These are phyloP conservation scores for Aureobasidium sp. DNA, from an alignment of 2,329 filamentous ascomycete species.

Conservation along the genomic window DNA sequence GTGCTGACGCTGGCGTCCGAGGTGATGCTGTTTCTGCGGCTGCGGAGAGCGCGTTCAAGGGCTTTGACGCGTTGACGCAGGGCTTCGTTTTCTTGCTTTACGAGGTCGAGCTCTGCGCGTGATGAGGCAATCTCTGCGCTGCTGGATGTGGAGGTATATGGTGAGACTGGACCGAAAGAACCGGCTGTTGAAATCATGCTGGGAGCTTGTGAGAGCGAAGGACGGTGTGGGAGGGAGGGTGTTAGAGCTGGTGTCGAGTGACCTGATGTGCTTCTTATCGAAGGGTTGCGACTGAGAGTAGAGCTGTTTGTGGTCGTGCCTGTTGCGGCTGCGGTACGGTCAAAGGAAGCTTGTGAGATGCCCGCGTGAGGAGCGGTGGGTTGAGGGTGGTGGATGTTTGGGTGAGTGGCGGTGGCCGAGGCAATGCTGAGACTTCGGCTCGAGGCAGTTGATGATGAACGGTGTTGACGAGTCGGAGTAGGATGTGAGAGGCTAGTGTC, in stretches of 20 bases:
- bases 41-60: constrained; percentile 37
- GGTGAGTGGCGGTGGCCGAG: constrained; percentile 21
- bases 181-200: constrained; percentile 23
- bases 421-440: constrained; percentile 17
- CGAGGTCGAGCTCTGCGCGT: constrained; percentile 41
- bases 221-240: constrained; percentile 28
- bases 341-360: constrained; percentile 30
- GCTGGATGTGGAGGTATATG: constrained; percentile 22
- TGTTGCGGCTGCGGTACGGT: constrained; percentile 29
- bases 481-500: constrained; percentile 44
- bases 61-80: constrained; percentile 42
- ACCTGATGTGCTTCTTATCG: constrained; percentile 27
- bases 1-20: neutral
- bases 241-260: constrained; percentile 28
- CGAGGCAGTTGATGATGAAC: constrained; percentile 23
- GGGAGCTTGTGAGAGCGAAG: constrained; percentile 26
- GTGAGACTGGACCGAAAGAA: constrained; percentile 21
- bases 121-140: constrained; percentile 38
- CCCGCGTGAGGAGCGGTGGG: constrained; percentile 20
- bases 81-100: constrained; percentile 44
- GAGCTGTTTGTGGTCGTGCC: constrained; percentile 15
- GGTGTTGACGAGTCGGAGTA: constrained; percentile 49
- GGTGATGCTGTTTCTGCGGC: constrained; percentile 22
- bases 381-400: constrained; percentile 21
- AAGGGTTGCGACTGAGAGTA: constrained; percentile 28